Evolutionary conservation across 345 rosid species (phyloP).

Genomic region (Moricandia moricandioides): DNA sequence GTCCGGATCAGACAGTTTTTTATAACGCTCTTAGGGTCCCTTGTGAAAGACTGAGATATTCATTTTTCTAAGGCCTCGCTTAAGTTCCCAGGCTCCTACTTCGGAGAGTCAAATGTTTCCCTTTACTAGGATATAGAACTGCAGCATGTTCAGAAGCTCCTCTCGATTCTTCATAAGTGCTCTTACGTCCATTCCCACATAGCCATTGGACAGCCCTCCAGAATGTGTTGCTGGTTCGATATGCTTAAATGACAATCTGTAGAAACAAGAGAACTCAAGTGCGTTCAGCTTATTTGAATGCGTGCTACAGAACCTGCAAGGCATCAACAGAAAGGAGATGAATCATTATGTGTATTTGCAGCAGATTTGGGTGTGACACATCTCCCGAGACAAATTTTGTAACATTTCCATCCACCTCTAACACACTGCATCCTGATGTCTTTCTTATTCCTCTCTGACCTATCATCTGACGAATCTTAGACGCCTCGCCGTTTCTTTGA

Average conservation of each 20-base stretch:
- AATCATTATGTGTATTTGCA: slow-evolving; percentile 44
- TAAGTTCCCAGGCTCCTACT: slow-evolving; percentile 1
- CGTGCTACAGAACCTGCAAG: slow-evolving; percentile 20
- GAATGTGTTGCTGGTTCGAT: not conserved
- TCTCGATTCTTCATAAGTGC: not conserved
- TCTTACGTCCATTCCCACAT: not conserved
- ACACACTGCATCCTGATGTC: slow-evolving; percentile 54
- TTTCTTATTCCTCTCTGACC: slow-evolving; percentile 48
- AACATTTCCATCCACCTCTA: slow-evolving; percentile 50
- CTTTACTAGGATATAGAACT: not conserved
- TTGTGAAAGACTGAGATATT: not conserved
- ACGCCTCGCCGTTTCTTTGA: slow-evolving; percentile 42
- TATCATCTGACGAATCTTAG: slow-evolving; percentile 44
- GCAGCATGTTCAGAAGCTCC: not conserved
- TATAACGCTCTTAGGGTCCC: not conserved
- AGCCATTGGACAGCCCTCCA: not conserved
- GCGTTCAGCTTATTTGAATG: slow-evolving; percentile 6
- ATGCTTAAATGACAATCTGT: not conserved
- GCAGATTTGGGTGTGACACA: slow-evolving; percentile 36
- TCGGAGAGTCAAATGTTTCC: not conserved
- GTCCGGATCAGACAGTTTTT: not conserved
- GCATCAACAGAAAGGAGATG: slow-evolving; percentile 32
- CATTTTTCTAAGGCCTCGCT: not conserved
- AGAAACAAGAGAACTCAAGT: slow-evolving; percentile 1
- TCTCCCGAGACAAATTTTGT: slow-evolving; percentile 59